A percentile compares a stretch with the other conserved stretches of the same genome.
Conservation (phyloP, 2,329 filamentous ascomycete species). For the Sarocladium oryzae region DNA sequence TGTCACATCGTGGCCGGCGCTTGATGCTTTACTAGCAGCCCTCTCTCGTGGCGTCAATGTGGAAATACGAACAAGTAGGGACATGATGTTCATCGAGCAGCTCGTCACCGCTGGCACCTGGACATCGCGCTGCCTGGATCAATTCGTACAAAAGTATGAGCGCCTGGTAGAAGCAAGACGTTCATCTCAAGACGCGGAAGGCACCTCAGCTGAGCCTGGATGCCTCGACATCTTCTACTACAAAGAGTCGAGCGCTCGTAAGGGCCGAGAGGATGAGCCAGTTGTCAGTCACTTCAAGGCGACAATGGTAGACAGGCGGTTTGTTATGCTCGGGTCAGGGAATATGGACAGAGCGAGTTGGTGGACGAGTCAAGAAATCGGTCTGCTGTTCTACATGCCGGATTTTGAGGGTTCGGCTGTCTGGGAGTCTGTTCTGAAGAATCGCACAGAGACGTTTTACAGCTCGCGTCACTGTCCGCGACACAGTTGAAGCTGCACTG, state of each 20-base stretch:
- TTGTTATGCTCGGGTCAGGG: conserved; percentile 67
- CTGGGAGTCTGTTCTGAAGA: conserved; percentile 32
- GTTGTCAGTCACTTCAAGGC: conserved; percentile 74
- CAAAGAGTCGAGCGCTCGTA: conserved; percentile 27
- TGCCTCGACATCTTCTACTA: conserved; percentile 55
- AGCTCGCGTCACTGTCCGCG: conserved; percentile 15
- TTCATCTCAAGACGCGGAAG: not conserved
- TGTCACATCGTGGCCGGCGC: conserved; percentile 59
- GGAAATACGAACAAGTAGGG: conserved; percentile 57
- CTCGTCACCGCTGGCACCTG: conserved; percentile 72
- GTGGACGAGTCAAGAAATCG: conserved; percentile 81
- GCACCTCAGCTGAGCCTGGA: conserved; percentile 30
- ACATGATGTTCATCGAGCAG: conserved; percentile 74
- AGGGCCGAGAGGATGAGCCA: conserved; percentile 44
- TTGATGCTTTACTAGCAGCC: conserved; percentile 54
- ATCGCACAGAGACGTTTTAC: conserved; percentile 28
- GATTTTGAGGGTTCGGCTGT: conserved; percentile 28
- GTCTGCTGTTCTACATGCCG: conserved; percentile 51
- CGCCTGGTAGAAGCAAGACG: conserved; percentile 11
- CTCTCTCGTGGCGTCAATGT: conserved; percentile 62
- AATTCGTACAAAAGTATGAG: conserved; percentile 50
- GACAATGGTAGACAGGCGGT: conserved; percentile 62
- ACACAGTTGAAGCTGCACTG: too few relatives aligned
- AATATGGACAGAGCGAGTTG: conserved; percentile 83
- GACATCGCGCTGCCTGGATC: conserved; percentile 57